Percentiles rank a stretch among this genome's conserved stretches.
phyloP scores from a whole-genome alignment of 179 eudicot species.

The Vitellaria paradoxa region DNA sequence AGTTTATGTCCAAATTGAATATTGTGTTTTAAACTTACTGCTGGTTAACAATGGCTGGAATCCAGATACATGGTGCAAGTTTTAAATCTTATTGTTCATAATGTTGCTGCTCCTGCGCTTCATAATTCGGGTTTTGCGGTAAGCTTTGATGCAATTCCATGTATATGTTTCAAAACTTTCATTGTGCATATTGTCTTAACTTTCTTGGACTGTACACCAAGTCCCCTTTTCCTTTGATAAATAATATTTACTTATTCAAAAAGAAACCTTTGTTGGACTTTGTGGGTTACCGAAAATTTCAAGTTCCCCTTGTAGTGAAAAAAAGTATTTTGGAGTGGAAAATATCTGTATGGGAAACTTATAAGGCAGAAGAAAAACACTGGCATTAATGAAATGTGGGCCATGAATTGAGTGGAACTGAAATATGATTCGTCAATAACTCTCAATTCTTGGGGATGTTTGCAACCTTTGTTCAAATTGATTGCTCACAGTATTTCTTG shows the following conservation, averaged over 20 bases:
- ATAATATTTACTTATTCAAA: too few species aligned
- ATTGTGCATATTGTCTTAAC: slow-evolving; percentile 2
- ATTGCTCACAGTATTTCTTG: not conserved
- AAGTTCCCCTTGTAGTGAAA: not conserved
- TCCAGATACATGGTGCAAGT: slow-evolving; percentile 97
- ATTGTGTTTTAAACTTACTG: slow-evolving; percentile 8
- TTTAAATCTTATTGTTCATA: slow-evolving; percentile 70
- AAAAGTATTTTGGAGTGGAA: not conserved
- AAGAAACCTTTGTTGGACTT: too few species aligned
- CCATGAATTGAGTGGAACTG: not conserved
- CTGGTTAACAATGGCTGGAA: slow-evolving; percentile 18
- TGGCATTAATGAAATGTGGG: not conserved
- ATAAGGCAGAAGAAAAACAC: not conserved
- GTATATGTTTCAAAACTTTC: not conserved
- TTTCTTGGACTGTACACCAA: not conserved
- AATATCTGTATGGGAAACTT: not conserved
- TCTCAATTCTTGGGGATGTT: not conserved
- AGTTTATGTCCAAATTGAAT: not conserved
- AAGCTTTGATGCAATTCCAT: slow-evolving; percentile 29
- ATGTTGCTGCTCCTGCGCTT: slow-evolving; percentile 90
- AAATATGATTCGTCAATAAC: not conserved
- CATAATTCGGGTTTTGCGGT: slow-evolving; percentile 99
- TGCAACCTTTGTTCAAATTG: not conserved
- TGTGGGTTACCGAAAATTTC: not conserved
- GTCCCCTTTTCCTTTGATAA: too few species aligned